Evolutionary conservation across 768 basidiomycete genomes (phyloP), one percentile per base, ranked within the genome.

Genomic region (Mycena albidolilacea): DNA sequence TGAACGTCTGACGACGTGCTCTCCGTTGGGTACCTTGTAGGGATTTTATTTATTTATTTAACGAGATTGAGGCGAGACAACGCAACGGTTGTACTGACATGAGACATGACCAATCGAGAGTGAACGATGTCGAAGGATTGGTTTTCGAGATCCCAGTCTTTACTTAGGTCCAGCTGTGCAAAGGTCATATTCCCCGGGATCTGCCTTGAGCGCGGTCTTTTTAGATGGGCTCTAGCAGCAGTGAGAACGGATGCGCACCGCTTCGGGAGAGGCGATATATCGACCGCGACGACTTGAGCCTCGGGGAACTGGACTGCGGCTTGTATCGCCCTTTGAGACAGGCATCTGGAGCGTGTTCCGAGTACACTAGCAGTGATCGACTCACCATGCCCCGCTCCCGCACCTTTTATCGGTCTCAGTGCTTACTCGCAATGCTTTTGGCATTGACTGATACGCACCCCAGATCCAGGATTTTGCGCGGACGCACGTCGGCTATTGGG

Each of bases 121-220:
- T 66, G 64, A 11, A 71, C 64, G 7, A 71, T 11, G 48, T 71
- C 70, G 64, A 65, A 71, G 4, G 63, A 14, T 17, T 46, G 46
- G 7, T 15, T 17, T 41, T 71, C 58, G 21, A 71, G 41, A 1
- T 21, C 5, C 21, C 21, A 43, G 1, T 65, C 55, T 19, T 66
- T 48, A 2, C n/a, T 54, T 6, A 71, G 38, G 30, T 71, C 70
- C 3, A 17, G 44, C 6, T 19, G 63, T 10, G n/a, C 52, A 35
- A 71, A 71, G 7, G 3, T 38, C 14, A 71, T 35, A 17, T 66
- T 71, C 46, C 23, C 0, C 5, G 70, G 64, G 37, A 71, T 11
- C 17, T n/a, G 17, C 15, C 61, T 70, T 23, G 6, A 50, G 3
- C 3, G n/a, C 38, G 17, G 23, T 17, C 19, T 12, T 57, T 41